Evolutionary conservation across 495 filamentous ascomycete genomes (phyloP), one percentile per base, ranked within the genome.

Genomic region (Lasiosphaeria ovina): DNA sequence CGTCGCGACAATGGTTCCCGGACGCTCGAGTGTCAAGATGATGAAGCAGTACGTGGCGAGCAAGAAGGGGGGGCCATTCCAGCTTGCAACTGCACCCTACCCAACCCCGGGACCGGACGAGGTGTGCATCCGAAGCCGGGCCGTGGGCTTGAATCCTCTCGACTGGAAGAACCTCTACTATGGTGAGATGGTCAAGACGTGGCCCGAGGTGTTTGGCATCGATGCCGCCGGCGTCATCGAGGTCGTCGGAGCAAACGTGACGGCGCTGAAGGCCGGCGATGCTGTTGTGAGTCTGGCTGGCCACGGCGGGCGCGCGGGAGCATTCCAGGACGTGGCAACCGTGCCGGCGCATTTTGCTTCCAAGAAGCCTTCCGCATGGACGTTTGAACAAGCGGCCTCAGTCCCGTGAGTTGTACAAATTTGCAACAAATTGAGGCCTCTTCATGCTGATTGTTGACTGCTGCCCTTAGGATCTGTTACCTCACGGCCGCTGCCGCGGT

Each of bases 321-420:
- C 73, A 12, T 81, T 75, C 58, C 78, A 80, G 50, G 73, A 78
- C 34, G 66, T 71, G 35, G 68, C 65, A 31, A 61, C 67, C 14
- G 69, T 76, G 14, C 70, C 72, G 3, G 68, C 72, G 56, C 53
- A 70, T 12, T 72, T 65, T 12, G 72, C 78, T 5, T 72, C 72
- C 4, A 69, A 72, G 61, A 81, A 79, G 55, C 79, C 79, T 2
- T 63, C 32, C 3, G 31, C 12, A 12, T 62, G 65, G 63, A 61
- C 32, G n/a, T 77, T 80, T 58, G 74, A 71, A 53, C 69, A 79
- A 33, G 77, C 79, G 4, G 70, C 74, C 16, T 74, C 79, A 10
- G 63, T 76, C 11, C 72, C 76, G 76, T 80, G 62, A 61, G 68
- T 62, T 16, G 48, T 35, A 24, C 24, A 10, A 16, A 14, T 24